A percentile compares a stretch with the other conserved stretches of the same genome.
Evolutionary conservation across 2,329 filamentous ascomycete species (phyloP).

Genomic region (Rhynchosporium agropyri): DNA sequence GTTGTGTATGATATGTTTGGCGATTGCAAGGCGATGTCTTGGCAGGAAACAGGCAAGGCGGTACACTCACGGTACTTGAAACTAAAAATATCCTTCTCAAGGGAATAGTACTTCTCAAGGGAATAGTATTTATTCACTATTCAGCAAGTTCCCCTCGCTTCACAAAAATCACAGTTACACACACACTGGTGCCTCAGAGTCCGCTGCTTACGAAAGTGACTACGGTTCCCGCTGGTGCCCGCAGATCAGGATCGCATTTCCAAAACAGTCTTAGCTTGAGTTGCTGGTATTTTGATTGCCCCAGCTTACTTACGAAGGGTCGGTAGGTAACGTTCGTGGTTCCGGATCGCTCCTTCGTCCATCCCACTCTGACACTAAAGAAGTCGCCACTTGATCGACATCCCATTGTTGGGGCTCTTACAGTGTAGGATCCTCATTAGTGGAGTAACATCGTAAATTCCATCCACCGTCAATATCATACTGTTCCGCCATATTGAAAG

Average conservation of each 20-base stretch:
- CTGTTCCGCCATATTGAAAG: too few relatives aligned
- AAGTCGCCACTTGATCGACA: not conserved
- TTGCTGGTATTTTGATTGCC: too few relatives aligned
- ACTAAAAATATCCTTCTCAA: too few relatives aligned
- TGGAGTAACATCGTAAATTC: not conserved
- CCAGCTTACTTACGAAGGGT: too few relatives aligned
- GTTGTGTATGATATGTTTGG: conserved; percentile 21
- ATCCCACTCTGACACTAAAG: not conserved
- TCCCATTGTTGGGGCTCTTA: conserved; percentile 3
- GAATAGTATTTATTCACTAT: too few relatives aligned
- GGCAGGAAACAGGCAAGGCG: too few relatives aligned
- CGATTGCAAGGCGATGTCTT: not conserved
- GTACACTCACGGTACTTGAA: too few relatives aligned
- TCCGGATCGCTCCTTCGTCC: not conserved
- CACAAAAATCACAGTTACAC: not conserved
- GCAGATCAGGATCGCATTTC: not conserved
- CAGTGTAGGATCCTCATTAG: too few relatives aligned
- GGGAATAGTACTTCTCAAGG: too few relatives aligned
- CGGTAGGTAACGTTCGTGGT: not conserved
- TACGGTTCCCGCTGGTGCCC: conserved; percentile 6
- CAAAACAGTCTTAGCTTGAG: not conserved
- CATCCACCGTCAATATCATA: not conserved
- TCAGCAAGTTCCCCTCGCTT: not conserved
- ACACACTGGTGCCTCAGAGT: not conserved
- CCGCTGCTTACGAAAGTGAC: not conserved